Evolutionary conservation across 495 filamentous ascomycete genomes (phyloP), one percentile per base, ranked within the genome.

Genomic region (Talaromyces liani): DNA sequence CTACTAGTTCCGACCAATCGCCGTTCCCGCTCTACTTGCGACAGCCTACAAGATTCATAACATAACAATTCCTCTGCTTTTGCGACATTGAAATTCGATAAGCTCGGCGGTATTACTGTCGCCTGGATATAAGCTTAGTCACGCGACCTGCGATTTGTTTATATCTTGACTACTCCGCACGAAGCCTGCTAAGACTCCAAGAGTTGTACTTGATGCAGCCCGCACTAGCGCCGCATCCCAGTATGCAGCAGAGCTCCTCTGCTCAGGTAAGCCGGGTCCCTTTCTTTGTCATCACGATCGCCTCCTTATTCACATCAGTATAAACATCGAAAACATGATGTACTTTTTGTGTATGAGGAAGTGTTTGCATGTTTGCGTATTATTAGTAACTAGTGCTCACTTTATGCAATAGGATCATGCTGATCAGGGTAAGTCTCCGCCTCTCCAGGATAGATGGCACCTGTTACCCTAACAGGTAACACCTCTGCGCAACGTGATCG

Each of bases 191-290:
- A 25, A 7, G 27, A 27, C 27, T 27, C 33, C 0, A 16, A 36
- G 58, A 33, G 3, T 31, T 34, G 10, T 31, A 58, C 34, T 76
- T 71, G 56, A 84, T 84, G 82, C 82, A 84, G 72, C 80, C 81
- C 65, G 75, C 78, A 70, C 72, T 84, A 71, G 81, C 81, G 68
- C 82, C 81, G 70, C 82, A 83, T 75, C 80, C 80, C 71, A 78
- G 72, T 69, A 82, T 82, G 80, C 82, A 83, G 71, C 82, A 83
- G 72, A 73, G 75, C 67, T 71, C 56, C 10, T 58, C 77, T 73
- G 77, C 76, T 77, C 81, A 82, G 77, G 82, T 84, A 83, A 79
- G 82, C 76, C 29, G 6, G 72, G 65, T 62, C 64, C 64, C 66
- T 73, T 67, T 67, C 72, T 77, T 79, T 78, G 77, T 78, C 75